Conservation (phyloP, 495 filamentous ascomycete genomes). For the Paragyromitra xinjiangensis region DNA sequence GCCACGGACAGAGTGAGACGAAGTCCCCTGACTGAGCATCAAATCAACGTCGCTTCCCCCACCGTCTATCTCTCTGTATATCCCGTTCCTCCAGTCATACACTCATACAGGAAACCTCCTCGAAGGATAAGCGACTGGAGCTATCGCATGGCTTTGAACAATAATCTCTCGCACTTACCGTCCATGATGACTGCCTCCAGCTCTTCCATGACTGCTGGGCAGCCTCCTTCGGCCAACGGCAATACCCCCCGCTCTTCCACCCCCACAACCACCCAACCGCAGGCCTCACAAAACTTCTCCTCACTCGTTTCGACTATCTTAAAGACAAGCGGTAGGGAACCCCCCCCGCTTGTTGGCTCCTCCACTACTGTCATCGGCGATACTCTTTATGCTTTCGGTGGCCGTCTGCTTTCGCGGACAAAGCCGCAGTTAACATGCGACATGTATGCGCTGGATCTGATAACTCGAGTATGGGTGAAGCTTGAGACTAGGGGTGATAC, state of each 20-base stretch:
- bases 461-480: constrained; percentile 90
- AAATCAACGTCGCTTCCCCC: constrained; percentile 3
- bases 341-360: constrained; percentile 88
- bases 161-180: constrained; percentile 33
- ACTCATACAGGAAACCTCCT: constrained; percentile 1
- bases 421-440: constrained; percentile 82
- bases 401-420: constrained; percentile 82
- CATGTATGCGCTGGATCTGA: constrained; percentile 90
- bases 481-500: constrained; percentile 83
- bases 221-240: constrained; percentile 31
- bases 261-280: constrained; percentile 46
- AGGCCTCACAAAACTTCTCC: constrained; percentile 56
- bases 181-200: constrained; percentile 20
- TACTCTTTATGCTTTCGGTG: constrained; percentile 95
- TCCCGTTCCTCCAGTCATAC: background rate
- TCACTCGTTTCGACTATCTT: constrained; percentile 56
- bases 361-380: constrained; percentile 95
- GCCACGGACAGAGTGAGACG: background rate
- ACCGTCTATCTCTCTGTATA: background rate
- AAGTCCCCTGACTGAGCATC: constrained; percentile 8
- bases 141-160: constrained; percentile 33
- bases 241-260: constrained; percentile 50
- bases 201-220: constrained; percentile 22
- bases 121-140: background rate
- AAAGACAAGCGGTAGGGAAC: constrained; percentile 87